Percentiles rank a stretch among this genome's conserved stretches.
Evolutionary conservation across 805 yeast species (phyloP).

Genomic region (Wickerhamomyces alni): DNA sequence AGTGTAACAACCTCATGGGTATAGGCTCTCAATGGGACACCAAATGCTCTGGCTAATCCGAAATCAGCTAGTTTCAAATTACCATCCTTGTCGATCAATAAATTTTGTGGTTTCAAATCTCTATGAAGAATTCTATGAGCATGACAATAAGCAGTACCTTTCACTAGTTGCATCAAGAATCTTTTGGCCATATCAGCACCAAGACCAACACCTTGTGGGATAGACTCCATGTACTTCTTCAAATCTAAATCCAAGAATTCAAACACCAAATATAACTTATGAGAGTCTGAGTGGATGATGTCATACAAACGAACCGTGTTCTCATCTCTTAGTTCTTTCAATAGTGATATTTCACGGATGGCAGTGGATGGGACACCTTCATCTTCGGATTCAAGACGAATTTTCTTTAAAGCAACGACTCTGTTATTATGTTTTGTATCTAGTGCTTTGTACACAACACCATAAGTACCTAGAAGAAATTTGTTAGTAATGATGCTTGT

Average conservation of each 20-base stretch:
- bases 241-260: slow-evolving; percentile 92
- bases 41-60: slow-evolving; percentile 95
- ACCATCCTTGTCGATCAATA: slow-evolving; percentile 92
- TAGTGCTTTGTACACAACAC: slow-evolving; percentile 94
- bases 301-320: slow-evolving; percentile 89
- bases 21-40: slow-evolving; percentile 93
- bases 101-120: slow-evolving; percentile 93
- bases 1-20: slow-evolving; percentile 97
- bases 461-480: slow-evolving; percentile 66
- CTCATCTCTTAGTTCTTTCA: slow-evolving; percentile 90
- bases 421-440: slow-evolving; percentile 86
- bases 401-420: slow-evolving; percentile 93
- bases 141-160: slow-evolving; percentile 91
- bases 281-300: slow-evolving; percentile 91
- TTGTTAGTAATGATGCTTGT: neutral
- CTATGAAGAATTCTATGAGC: slow-evolving; percentile 91
- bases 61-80: slow-evolving; percentile 87
- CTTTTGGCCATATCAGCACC: slow-evolving; percentile 87
- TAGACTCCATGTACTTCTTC: slow-evolving; percentile 94
- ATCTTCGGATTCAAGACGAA: slow-evolving; percentile 91
- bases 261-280: slow-evolving; percentile 86
- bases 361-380: slow-evolving; percentile 99
- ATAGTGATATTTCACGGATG: slow-evolving; percentile 87
- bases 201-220: slow-evolving; percentile 84
- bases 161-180: slow-evolving; percentile 86